Conservation (phyloP, 2,329 filamentous ascomycete species). For the Microsporum audouinii region DNA sequence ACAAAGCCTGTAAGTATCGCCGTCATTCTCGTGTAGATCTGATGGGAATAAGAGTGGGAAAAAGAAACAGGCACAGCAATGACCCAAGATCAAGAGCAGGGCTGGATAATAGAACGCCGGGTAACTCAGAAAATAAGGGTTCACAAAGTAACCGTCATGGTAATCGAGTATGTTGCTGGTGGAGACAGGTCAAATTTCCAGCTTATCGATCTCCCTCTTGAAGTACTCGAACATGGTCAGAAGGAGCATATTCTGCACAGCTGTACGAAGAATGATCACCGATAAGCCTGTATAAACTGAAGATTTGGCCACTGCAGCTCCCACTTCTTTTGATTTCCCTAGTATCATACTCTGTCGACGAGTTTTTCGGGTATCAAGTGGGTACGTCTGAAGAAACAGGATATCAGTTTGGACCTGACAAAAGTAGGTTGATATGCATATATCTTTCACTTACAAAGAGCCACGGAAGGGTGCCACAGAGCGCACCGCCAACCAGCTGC, state of each 20-base stretch:
- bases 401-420: background rate
- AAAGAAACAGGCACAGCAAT: background rate
- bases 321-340: slow-evolving; percentile 32
- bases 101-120: background rate
- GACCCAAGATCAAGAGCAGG: slow-evolving; percentile 1
- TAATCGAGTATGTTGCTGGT: background rate
- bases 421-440: background rate
- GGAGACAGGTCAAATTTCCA: slow-evolving; percentile 17
- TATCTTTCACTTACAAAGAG: slow-evolving; percentile 29
- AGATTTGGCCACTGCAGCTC: slow-evolving; percentile 32
- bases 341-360: slow-evolving; percentile 38
- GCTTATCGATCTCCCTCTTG: slow-evolving; percentile 33
- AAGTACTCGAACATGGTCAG: slow-evolving; percentile 38
- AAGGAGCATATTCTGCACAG: slow-evolving; percentile 40
- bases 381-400: slow-evolving; percentile 31
- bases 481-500: slow-evolving; percentile 35
- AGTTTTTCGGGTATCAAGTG: slow-evolving; percentile 40
- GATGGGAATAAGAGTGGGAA: slow-evolving; percentile 6
- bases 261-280: slow-evolving; percentile 36
- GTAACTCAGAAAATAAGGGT: background rate
- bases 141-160: background rate
- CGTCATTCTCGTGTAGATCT: background rate
- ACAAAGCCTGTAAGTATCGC: background rate
- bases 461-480: slow-evolving; percentile 39
- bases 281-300: slow-evolving; percentile 40